These are phyloP conservation scores for Leccinum variicolor DNA, from an alignment of 768 basidiomycete genomes.

Conservation along the genomic window DNA sequence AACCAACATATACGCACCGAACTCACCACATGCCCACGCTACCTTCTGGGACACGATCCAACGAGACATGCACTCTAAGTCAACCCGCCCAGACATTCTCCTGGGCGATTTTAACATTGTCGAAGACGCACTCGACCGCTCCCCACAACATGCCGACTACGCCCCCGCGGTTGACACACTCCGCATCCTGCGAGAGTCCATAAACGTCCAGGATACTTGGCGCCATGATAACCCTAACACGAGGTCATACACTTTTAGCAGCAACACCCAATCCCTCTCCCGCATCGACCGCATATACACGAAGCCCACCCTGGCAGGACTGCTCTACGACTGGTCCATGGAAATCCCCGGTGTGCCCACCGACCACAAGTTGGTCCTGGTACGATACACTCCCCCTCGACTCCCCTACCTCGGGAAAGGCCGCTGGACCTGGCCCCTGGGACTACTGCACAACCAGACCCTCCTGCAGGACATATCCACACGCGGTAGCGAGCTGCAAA, in stretches of 20 bases:
- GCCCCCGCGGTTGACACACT: constrained; percentile 5
- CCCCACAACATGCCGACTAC: constrained; percentile 27
- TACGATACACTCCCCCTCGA: not conserved
- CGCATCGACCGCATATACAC: not conserved
- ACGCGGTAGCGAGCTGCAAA: not conserved
- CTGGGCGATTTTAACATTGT: constrained; percentile 43
- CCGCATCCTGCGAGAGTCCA: not conserved
- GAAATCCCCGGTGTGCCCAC: not conserved
- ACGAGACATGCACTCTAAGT: not conserved
- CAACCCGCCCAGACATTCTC: constrained; percentile 27
- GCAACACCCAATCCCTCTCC: not conserved
- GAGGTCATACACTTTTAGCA: not conserved
- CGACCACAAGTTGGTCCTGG: constrained; percentile 9
- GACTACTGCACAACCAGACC: not conserved
- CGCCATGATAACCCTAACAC: not conserved
- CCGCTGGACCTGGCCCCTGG: not conserved
- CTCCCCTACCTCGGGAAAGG: not conserved
- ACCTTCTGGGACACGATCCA: constrained; percentile 26
- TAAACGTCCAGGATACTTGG: constrained; percentile 1
- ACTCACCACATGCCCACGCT: constrained; percentile 23
- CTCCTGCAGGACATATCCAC: not conserved
- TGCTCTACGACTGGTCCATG: not conserved
- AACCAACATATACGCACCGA: constrained; percentile 37
- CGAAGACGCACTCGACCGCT: constrained; percentile 36
- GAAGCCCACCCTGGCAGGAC: rapidly evolving